Base-by-base conservation (phyloP, 257 asterid genomes). In the Gardenia jasminoides region DNA sequence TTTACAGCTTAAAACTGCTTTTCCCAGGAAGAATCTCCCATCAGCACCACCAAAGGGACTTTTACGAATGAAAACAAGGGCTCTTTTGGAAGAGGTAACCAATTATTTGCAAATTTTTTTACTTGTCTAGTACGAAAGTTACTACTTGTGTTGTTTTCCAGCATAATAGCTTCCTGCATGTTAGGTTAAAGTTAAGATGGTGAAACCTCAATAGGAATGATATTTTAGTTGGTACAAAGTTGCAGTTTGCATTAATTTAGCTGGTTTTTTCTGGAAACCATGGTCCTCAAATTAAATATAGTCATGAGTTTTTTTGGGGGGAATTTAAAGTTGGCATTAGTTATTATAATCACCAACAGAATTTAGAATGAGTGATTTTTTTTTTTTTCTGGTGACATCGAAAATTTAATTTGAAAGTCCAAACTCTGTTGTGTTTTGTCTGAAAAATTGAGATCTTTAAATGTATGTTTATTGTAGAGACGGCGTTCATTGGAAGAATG, bases 1-100 rank as follows among this genome's bases (percentile, higher is more conserved):
- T 64, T 79, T 85, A 73, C 96, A 96, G 98, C 91, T 93, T 67
- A 93, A 92, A 86, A 88, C 91, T 85, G 78, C 88, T 39, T 92
- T 91, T 79, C 97, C 96, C 22, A 87, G 80, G 83, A 96, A 92
- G 83, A 87, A 50, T 79, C 80, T 92, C 78, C 95, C 99, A 79
- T 89, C 97, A 75, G 81, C 96, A 80, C 99, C 99, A 52, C 94
- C 99, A 20, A 96, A 92, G 86, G 98, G 99, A 61, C 89, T 96
- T 58, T 67, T 92, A 83, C 90, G 88, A 71, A 86, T 92, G 89
- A 96, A 92, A 88, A 93, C 96, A 78, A 90, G 91, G 85, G 89
- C 89, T 76, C 87, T 96, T 88, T 84, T 96, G 88, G 99, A 96
- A 92, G 94, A 91, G 97, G 99, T 96, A 85, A 83, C 47, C 44